Evolutionary conservation across 192 early-diverging fungal genomes (phyloP).

Genomic region (Borealophlyctis nickersoniae): DNA sequence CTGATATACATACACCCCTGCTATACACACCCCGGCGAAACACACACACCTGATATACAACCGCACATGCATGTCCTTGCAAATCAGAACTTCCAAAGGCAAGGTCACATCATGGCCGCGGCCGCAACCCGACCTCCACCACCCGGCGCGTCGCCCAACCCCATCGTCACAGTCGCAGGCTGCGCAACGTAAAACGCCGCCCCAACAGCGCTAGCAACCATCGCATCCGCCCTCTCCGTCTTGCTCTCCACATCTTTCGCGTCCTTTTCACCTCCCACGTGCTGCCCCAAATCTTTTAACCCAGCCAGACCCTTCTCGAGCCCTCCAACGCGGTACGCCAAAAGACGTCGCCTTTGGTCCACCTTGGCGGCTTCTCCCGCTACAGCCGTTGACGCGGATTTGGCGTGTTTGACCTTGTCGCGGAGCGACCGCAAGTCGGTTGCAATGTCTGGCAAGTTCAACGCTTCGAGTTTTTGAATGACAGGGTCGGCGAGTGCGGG

Average conservation of each 20-base stretch:
- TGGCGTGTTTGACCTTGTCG: not conserved
- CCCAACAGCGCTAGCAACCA: not conserved
- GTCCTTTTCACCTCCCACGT: not conserved
- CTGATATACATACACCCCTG: no score
- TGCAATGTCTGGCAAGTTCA: no score
- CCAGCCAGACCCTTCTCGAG: not conserved
- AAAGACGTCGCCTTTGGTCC: not conserved
- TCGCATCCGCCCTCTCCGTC: not conserved
- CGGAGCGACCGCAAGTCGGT: no score
- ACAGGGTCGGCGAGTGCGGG: not conserved
- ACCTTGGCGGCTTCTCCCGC: not conserved
- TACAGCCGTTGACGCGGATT: not conserved
- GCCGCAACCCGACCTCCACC: no score
- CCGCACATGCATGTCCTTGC: no score
- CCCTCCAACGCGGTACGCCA: not conserved
- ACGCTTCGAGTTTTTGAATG: not conserved
- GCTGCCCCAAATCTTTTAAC: not conserved
- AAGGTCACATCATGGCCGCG: no score
- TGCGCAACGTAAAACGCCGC: not conserved
- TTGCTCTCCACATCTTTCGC: not conserved
- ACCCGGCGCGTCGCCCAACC: no score
- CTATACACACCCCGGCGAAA: no score
- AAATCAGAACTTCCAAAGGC: no score
- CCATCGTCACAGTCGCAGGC: no score
- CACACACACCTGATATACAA: no score